Percentiles rank a stretch among this genome's conserved stretches.
Conservation (phyloP, 2,329 filamentous ascomycete genomes). For the Calonectria pseudoreteaudii region DNA sequence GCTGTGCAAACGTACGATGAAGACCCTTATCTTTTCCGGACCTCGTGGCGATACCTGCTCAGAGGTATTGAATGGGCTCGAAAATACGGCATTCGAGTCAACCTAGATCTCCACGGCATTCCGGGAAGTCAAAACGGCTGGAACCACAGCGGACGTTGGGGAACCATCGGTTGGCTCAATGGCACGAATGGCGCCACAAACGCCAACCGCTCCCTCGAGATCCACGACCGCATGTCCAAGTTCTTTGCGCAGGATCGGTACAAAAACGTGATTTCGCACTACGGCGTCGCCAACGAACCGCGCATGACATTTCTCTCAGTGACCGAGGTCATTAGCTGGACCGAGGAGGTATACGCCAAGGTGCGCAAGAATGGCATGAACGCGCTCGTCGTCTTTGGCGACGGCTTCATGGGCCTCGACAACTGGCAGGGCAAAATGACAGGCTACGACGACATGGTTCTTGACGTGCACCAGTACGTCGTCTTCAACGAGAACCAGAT, state of each 20-base stretch:
- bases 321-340: conserved; percentile 82
- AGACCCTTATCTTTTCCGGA: conserved; percentile 89
- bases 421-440: conserved; percentile 92
- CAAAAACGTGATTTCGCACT: conserved; percentile 90
- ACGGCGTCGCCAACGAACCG: conserved; percentile 95
- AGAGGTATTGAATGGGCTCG: conserved; percentile 94
- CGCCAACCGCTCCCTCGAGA: conserved; percentile 82
- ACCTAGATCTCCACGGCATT: conserved; percentile 91
- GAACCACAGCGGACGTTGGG: conserved; percentile 93
- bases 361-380: conserved; percentile 82
- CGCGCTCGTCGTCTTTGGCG: conserved; percentile 84
- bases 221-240: conserved; percentile 86
- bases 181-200: conserved; percentile 87
- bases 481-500: conserved; percentile 96
- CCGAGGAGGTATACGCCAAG: conserved; percentile 75
- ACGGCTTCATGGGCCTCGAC: conserved; percentile 91
- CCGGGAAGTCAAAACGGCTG: conserved; percentile 97
- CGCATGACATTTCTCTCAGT: conserved; percentile 81
- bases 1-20: conserved; percentile 85
- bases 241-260: conserved; percentile 97
- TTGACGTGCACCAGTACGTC: conserved; percentile 99
- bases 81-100: conserved; percentile 91
- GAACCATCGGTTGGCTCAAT: conserved; percentile 87
- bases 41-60: conserved; percentile 93
- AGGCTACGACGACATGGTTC: conserved; percentile 76